Evolutionary conservation across 768 basidiomycete species (phyloP).

Genomic region (Boletus reticuloceps): DNA sequence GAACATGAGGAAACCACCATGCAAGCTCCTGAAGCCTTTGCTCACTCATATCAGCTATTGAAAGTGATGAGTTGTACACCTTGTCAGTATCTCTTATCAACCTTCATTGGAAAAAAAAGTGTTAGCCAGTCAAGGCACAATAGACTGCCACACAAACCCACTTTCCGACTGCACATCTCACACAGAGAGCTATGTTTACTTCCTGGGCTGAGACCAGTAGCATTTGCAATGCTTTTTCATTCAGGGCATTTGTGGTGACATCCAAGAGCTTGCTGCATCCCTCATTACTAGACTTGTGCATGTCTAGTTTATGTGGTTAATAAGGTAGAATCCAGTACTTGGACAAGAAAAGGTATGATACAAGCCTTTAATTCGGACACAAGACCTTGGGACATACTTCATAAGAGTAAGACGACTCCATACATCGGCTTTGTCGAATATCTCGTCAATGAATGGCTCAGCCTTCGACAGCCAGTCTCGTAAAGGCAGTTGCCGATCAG

Average conservation of each 20-base stretch:
- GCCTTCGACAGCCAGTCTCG: not conserved
- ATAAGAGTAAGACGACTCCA: not conserved
- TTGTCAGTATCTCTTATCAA: not conserved
- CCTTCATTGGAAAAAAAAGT: not conserved
- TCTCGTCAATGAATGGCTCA: not conserved
- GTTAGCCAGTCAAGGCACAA: too few relatives aligned
- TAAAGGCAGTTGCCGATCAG: not conserved
- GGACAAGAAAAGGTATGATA: too few relatives aligned
- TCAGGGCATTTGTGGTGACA: not conserved
- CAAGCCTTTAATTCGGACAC: not conserved
- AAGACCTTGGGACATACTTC: not conserved
- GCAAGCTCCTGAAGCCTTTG: not conserved
- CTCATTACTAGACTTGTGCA: not conserved
- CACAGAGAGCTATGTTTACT: constrained; percentile 1
- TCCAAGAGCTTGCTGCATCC: not conserved
- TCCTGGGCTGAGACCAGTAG: constrained; percentile 2
- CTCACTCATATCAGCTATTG: not conserved
- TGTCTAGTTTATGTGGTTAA: not conserved
- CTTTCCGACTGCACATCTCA: not conserved
- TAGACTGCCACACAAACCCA: not conserved
- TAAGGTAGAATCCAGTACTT: not conserved
- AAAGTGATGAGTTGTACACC: not conserved
- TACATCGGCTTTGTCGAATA: not conserved
- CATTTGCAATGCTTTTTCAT: not conserved
- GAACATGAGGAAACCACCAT: not conserved